These are phyloP conservation scores for Malassezia japonica DNA, from an alignment of 1,284 basidiomycete species.

Conservation along the genomic window DNA sequence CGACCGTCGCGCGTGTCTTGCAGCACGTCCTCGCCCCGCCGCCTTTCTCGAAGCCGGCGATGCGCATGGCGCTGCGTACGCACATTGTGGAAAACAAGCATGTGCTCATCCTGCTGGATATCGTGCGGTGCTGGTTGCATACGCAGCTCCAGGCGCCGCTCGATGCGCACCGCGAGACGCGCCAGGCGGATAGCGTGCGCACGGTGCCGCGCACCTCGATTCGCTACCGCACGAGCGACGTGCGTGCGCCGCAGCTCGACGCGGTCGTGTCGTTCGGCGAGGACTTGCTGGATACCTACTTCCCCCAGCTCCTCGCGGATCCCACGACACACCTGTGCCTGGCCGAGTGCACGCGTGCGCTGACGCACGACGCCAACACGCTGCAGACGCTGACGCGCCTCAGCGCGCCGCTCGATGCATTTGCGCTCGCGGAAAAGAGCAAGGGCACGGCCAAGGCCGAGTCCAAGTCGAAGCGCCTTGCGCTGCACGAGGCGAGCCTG, in stretches of 20 bases:
- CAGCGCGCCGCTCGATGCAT: constrained; percentile 8
- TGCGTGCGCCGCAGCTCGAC: constrained; percentile 9
- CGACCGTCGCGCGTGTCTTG: constrained; percentile 13
- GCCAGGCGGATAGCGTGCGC: neutral
- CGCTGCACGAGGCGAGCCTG: constrained; percentile 17
- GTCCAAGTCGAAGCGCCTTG: constrained; percentile 8
- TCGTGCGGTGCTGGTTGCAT: constrained; percentile 10
- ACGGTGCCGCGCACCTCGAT: constrained; percentile 10
- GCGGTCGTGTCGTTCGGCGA: constrained; percentile 13
- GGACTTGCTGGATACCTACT: constrained; percentile 18
- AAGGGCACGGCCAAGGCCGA: neutral
- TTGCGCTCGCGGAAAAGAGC: neutral
- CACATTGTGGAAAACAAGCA: constrained; percentile 10
- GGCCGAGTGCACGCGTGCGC: constrained; percentile 4
- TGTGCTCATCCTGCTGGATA: constrained; percentile 14
- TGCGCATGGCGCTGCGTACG: constrained; percentile 18
- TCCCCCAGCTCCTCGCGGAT: constrained; percentile 13
- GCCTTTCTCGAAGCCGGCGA: constrained; percentile 10
- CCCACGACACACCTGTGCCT: constrained; percentile 7
- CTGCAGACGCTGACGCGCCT: constrained; percentile 12
- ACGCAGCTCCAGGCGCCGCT: constrained; percentile 3
- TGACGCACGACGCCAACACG: neutral
- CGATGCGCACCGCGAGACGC: neutral
- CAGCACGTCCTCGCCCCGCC: constrained; percentile 15
- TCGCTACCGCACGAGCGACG: constrained; percentile 11